Conservation (phyloP, 192 early-diverging fungal genomes). For the Backusella westeae region DNA sequence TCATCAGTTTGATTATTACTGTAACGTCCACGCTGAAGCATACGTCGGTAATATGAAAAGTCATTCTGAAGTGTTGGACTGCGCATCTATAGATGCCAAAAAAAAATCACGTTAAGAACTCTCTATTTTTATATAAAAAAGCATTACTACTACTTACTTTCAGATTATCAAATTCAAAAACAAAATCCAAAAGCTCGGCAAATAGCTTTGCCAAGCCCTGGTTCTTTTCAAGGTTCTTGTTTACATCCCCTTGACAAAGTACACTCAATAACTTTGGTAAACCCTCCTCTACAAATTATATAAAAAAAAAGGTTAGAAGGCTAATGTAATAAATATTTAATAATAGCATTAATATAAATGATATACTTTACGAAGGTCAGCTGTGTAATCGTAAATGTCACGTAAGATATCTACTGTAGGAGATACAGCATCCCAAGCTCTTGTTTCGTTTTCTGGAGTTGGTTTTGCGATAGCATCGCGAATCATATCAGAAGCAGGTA, state of each 20-base stretch:
- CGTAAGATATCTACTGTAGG: constrained; percentile 79
- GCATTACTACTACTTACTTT: constrained; percentile 61
- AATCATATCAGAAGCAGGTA: constrained; percentile 71
- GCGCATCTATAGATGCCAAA: constrained; percentile 25
- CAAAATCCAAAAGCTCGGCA: constrained; percentile 84
- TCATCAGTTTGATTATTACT: background rate
- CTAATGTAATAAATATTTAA: background rate
- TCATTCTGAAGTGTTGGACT: constrained; percentile 83
- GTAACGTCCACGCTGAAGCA: constrained; percentile 69
- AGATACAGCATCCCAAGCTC: constrained; percentile 81
- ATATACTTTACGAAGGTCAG: constrained; percentile 62
- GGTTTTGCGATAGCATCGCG: constrained; percentile 85
- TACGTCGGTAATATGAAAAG: constrained; percentile 95
- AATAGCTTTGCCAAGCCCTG: constrained; percentile 80
- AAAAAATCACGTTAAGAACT: background rate
- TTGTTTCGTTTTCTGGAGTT: constrained; percentile 80
- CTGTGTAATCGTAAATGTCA: constrained; percentile 81
- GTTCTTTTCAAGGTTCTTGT: constrained; percentile 65
- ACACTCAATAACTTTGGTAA: constrained; percentile 64
- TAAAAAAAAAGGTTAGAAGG: background rate
- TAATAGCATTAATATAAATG: background rate
- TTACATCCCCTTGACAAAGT: constrained; percentile 64
- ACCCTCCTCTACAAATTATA: constrained; percentile 42
- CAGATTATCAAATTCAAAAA: constrained; percentile 88
- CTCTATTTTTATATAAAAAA: background rate